Evolutionary conservation across 768 basidiomycete genomes (phyloP), one percentile per base, ranked within the genome.

Genomic region (Paxillus ammoniavirescens): DNA sequence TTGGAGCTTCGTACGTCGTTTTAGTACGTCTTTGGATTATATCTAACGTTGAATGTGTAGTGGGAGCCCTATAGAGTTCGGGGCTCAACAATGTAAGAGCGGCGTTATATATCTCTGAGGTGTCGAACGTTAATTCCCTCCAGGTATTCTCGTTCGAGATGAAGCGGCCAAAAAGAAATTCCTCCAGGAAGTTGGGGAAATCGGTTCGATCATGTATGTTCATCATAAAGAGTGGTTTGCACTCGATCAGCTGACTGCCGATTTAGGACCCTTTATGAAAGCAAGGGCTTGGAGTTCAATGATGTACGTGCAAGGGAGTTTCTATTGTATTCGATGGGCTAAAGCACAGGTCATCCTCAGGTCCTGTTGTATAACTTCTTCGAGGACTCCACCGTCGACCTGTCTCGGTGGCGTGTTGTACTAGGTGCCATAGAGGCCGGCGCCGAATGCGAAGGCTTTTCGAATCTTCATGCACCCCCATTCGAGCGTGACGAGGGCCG

Each of bases 361-460:
- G 87, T 91, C 4, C 72, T 91, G 2, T 61, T 91, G 12, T 90
- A 84, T 60, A 83, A 91, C 57, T 89, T 89, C 67, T 91, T 91
- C 58, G 76, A 81, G 23, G 84, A 87, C 57, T 90, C 89, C 0
- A 58, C 62, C 0, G 67, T 79, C 2, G 77, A 77, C 36, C 51
- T 64, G 1, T 66, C 79, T 0, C 82, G 82, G 44, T 89, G 87
- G 87, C 73, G 83, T 8, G 72, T 86, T 1, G 68, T 87, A 5
- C 62, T 84, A 4, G 79, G 81, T 46, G 72, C 65, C 1, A 49
- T 75, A 0, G 64, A 72, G 30, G 62, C 66, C 17, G 47, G 54
- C 21, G 49, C 52, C 28, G 36, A 65, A 7, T 54, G 53, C 1
- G 49, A 48, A 26, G 33, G 58, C 2, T 36, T 66, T 33, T 52